Percentiles rank a stretch among this genome's conserved stretches.
Evolutionary conservation across 257 asterid genomes (phyloP).

Genomic region (Solanum habrochaites): DNA sequence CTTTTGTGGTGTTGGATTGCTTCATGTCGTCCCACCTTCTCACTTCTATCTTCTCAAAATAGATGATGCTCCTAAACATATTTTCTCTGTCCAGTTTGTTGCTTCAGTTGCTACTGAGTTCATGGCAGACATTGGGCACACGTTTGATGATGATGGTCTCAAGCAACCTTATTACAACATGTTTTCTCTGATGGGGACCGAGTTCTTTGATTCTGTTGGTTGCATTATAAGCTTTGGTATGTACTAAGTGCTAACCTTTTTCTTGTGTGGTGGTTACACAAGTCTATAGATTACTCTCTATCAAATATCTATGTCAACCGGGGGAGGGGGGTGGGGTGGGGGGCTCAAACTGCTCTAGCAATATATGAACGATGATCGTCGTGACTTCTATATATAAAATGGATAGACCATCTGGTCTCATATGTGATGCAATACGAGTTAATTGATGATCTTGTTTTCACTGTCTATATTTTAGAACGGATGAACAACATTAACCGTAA

Average conservation of each 20-base stretch:
- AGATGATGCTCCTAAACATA: not conserved
- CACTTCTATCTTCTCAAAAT: not conserved
- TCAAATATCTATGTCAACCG: not conserved
- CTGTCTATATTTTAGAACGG: not conserved
- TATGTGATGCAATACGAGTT: not conserved
- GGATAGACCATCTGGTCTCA: not conserved
- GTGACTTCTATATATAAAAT: not conserved
- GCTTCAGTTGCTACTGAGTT: conserved; percentile 46
- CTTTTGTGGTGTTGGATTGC: not conserved
- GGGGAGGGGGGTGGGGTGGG: not conserved
- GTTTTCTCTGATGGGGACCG: conserved; percentile 69
- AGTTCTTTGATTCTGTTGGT: conserved; percentile 12
- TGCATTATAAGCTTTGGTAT: not conserved
- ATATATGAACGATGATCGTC: not conserved
- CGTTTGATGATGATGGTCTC: conserved; percentile 31
- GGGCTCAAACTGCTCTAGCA: not conserved
- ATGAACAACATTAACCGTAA: not conserved
- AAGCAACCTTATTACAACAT: conserved; percentile 34
- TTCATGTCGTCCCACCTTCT: not conserved
- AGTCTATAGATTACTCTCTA: not conserved
- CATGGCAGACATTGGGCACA: conserved; percentile 88
- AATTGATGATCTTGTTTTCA: not conserved
- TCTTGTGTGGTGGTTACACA: not conserved
- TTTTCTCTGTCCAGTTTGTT: not conserved
- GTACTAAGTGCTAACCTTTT: not conserved